Evolutionary conservation across 345 rosid species (phyloP).

Genomic region (Crucihimalaya himalaica): DNA sequence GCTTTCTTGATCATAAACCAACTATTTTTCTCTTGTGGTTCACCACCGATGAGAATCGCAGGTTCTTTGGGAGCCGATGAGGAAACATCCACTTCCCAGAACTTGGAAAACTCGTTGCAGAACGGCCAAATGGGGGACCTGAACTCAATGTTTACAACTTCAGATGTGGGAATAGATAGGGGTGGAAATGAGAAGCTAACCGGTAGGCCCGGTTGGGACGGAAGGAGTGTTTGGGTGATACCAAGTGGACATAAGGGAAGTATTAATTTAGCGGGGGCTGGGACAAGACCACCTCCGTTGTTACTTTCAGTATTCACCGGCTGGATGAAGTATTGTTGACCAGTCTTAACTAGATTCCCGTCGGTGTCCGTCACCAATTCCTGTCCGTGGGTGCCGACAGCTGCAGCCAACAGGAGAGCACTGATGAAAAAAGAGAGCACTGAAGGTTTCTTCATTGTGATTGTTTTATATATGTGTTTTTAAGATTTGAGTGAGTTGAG

Average conservation of each 20-base stretch:
- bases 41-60: background rate
- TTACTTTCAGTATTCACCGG: background rate
- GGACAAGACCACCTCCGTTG: constrained; percentile 19
- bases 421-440: background rate
- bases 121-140: background rate
- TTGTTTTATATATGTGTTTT: background rate
- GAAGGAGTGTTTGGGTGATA: background rate
- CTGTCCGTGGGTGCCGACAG: background rate
- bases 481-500: background rate
- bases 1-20: background rate
- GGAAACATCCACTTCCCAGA: background rate
- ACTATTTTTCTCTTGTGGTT: too few relatives aligned
- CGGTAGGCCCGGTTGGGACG: background rate
- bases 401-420: constrained; percentile 3
- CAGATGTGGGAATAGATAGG: background rate
- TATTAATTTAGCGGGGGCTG: background rate
- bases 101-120: background rate
- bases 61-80: background rate
- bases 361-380: background rate
- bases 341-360: background rate
- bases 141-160: background rate
- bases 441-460: background rate
- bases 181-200: background rate
- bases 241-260: constrained; percentile 25
- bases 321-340: background rate